phyloP scores from a whole-genome alignment of 495 filamentous ascomycete species.

The Penicillium malachiteum region DNA sequence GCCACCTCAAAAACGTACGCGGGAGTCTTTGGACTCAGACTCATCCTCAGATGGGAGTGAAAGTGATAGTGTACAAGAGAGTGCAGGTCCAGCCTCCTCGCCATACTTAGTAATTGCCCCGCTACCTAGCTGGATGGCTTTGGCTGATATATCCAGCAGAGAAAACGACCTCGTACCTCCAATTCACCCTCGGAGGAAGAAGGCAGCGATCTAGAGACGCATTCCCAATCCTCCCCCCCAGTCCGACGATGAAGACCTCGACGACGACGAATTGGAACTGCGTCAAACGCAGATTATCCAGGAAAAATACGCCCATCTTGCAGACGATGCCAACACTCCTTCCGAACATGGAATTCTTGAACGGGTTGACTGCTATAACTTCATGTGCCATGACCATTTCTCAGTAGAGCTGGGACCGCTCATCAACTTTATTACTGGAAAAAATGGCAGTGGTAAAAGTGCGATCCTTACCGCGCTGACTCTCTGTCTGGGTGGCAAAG shows the following conservation, averaged over 20 bases:
- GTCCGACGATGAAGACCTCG: conserved; percentile 36
- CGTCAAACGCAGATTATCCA: conserved; percentile 68
- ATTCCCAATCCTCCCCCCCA: conserved; percentile 25
- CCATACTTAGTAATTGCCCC: conserved; percentile 42
- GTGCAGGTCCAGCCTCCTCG: conserved; percentile 43
- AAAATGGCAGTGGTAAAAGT: conserved; percentile 99
- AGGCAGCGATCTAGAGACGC: conserved; percentile 24
- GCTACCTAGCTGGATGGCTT: background rate
- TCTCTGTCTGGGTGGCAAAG: conserved; percentile 90
- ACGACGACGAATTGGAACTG: conserved; percentile 57
- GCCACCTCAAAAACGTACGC: conserved; percentile 49
- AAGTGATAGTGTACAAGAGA: conserved; percentile 29
- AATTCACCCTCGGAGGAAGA: conserved; percentile 27
- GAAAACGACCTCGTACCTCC: conserved; percentile 39
- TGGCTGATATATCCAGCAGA: conserved; percentile 28
- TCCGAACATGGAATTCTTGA: conserved; percentile 85
- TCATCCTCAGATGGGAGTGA: conserved; percentile 45
- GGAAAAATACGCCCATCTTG: conserved; percentile 52
- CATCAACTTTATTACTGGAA: conserved; percentile 96
- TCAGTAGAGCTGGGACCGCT: conserved; percentile 81
- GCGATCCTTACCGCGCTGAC: conserved; percentile 94
- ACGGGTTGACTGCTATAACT: conserved; percentile 80
- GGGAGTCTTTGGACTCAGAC: conserved; percentile 45
- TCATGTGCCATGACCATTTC: conserved; percentile 89
- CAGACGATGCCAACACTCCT: conserved; percentile 64